Evolutionary conservation across 2,329 filamentous ascomycete genomes (phyloP), one percentile per base, ranked within the genome.

Genomic region (Diaporthe nobilis): DNA sequence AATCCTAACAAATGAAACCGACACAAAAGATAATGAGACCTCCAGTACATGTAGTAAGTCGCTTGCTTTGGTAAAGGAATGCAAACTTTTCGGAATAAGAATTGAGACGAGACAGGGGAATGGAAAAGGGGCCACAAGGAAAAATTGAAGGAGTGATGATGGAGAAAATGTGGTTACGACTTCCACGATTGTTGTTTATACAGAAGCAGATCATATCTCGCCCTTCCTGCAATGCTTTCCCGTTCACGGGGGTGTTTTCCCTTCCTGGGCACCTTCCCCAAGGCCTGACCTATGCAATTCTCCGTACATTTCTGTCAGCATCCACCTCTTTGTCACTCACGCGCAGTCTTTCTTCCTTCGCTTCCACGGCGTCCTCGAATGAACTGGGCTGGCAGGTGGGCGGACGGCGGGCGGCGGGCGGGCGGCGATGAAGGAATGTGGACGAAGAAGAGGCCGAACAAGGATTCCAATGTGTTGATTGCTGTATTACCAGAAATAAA

Each of bases 401-500:
- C 28, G 68, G 34, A 37, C 25, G 55, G 42, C 53, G 34, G 58
- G 6, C 22, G 67, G 65, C 53, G 28, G 58, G 28, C 72, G 12
- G 70, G 31, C 63, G 68, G 60, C 51, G 53, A 49, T 44, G 57
- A 72, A 65, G 58, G 49, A 37, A 60, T 39, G 57, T 44, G 51
- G 51, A 70, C 61, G 60, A 58, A 51, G 71, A 71, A 73, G 39
- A 49, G 67, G 39, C 28, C 68, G 68, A 37, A 55, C 28, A 47
- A 57, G 57, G 70, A 67, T 51, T 57, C 42, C 63, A 71, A 60
- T 73, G 73, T 73, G 76, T 44, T 71, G 76, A 42, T 61, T 73
- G 73, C 60, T 71, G 73, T 73, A 77, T 77, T 77, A 77, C 70
- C 76, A 75, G 72, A 77, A 77, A 75, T 77, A 77, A 75, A 70